Evolutionary conservation across 2,329 filamentous ascomycete species (phyloP).

Genomic region (Phialocephala sp.): DNA sequence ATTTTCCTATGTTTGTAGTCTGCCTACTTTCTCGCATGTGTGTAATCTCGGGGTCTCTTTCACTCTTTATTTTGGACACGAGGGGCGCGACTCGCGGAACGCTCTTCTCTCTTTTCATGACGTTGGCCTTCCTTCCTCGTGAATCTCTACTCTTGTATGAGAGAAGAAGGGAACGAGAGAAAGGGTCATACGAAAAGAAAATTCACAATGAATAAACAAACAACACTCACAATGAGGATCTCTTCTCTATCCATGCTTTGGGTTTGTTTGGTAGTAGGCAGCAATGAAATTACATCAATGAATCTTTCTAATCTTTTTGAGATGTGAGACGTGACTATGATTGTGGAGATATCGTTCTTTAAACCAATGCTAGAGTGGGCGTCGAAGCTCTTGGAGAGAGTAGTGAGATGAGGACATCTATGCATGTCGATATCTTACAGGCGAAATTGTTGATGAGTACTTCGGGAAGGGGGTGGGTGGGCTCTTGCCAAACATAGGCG

Average conservation of each 20-base stretch:
- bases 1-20: slow-evolving; percentile 23
- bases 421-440: no score
- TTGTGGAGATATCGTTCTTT: background rate
- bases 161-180: slow-evolving; percentile 7
- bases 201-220: slow-evolving; percentile 1
- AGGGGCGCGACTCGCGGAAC: background rate
- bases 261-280: slow-evolving; percentile 1
- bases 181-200: slow-evolving; percentile 5
- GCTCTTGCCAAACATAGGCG: no score
- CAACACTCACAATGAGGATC: slow-evolving; percentile 8
- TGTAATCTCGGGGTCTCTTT: slow-evolving; percentile 4
- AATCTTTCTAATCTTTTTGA: background rate
- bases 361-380: background rate
- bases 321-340: background rate
- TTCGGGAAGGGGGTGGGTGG: no score
- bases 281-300: slow-evolving; percentile 8
- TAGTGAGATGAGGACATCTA: no score
- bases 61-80: slow-evolving; percentile 4
- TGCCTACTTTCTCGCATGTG: slow-evolving; percentile 9
- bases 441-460: no score
- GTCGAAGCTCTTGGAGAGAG: background rate
- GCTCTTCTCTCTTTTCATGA: background rate
- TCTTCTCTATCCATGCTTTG: slow-evolving; percentile 11
- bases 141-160: background rate
- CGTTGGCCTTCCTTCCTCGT: background rate